Base-by-base conservation (phyloP, 2,329 filamentous ascomycete species). In the Cordyceps militaris region DNA sequence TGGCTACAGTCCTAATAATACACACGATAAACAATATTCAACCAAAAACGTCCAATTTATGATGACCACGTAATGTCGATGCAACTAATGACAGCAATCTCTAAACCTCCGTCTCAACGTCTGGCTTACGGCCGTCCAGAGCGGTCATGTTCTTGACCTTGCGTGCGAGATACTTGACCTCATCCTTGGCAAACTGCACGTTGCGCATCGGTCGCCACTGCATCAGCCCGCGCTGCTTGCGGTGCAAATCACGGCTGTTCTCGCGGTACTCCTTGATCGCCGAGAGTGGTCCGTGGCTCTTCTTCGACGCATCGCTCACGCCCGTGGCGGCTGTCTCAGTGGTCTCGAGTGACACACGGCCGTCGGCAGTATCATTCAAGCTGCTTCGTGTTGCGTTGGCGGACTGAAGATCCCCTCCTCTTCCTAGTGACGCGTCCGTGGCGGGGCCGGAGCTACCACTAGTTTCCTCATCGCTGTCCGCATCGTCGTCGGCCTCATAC, bases 201-300 rank as follows among this genome's bases (percentile, higher is more conserved):
- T 96, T 96, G 42, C 93, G 80, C 69, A 92, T 88, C 0, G 93
- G 92, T 67, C 86, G 89, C 91, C 92, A 97, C 71, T 97, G 93
- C 90, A 97, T 96, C 68, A 96, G 66, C 0, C 93, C 93, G 11
- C 92, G 81, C 64, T 97, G 91, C 73, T 92, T 91, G 0, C 92
- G 83, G 69, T 92, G 87, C 69, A 97, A 79, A 47, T 88, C 85
- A 61, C 87, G 84, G 67, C 86, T 90, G 61, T 84, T 80, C 58
- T 78, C 77, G 65, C 84, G 85, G 69, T 87, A 84, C 23, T 86
- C 80, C 68, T 85, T 85, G 67, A 80, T 77, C 63, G 79, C 75
- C 63, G 76, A 76, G 60, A 83, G 71, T 0, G 82, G 83, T 62
- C 65, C 71, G 14, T 60, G 61, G 42, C 62, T 66, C 19, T 66